Evolutionary conservation across 2,329 filamentous ascomycete species (phyloP), one percentile per base, ranked within the genome.

Genomic region (Hymenoscyphus linearis): DNA sequence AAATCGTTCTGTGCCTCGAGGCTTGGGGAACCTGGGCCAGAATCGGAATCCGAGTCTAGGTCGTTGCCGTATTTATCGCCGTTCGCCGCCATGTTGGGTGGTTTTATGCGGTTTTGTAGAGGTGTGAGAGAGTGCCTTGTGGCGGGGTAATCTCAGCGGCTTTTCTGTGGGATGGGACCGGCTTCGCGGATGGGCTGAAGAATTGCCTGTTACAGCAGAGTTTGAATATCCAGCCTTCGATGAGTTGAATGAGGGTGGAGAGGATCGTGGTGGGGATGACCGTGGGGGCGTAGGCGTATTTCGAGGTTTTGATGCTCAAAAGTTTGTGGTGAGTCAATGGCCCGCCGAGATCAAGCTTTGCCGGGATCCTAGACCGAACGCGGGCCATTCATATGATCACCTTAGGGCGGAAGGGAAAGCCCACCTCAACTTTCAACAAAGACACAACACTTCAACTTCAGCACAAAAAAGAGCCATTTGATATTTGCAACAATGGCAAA

Each of bases 61-160:
- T 90, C 87, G 75, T 90, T 84, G 68, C 80, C 84, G 76, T 85
- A 85, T 75, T 85, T 87, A 74, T 89, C 85, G 72, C 80, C 82
- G 78, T 74, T 72, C 62, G 69, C 67, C 62, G 72, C 71, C 72
- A 74, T 74, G 62, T 52, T 72, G 68, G 65, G 59, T 65, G 58
- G 63, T 65, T 63, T 60, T 60, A 34, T 60, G 47, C 60, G 52
- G 56, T 62, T 54, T 63, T 57, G 62, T 35, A 31, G 59, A 50
- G 60, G 47, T 62, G 50, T 25, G 34, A 36, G 25, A 31, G 34
- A 36, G 25, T 53, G 13, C 27, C 35, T 54, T 58, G 50, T 62
- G 60, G 60, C 53, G 60, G 60, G 60, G 60, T 62, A 62, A 40
- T 58, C 34, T 27, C 52, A 25, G 40, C 52, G 31, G 35, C 34